These are phyloP conservation scores for Hydrangea macrophylla DNA, from an alignment of 148 eudicot species.

Conservation along the genomic window DNA sequence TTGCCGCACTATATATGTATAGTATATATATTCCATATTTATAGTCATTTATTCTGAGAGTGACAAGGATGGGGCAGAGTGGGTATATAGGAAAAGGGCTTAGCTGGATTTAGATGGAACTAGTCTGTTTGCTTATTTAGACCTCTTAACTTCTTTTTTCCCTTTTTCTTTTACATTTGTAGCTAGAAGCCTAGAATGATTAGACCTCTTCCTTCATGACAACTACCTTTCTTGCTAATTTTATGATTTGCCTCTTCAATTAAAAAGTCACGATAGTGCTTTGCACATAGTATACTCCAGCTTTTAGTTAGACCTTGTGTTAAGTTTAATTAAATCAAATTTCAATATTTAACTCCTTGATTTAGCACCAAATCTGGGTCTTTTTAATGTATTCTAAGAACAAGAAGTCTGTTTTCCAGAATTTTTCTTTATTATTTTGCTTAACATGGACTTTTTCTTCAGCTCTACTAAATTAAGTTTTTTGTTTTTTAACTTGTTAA, in stretches of 20 bases:
- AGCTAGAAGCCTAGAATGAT: neutral
- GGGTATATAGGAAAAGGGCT: neutral
- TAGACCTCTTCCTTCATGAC: neutral
- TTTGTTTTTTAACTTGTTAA: neutral
- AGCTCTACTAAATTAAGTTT: neutral
- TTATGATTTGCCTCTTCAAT: neutral
- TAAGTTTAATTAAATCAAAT: too few relatives aligned
- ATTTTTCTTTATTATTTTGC: neutral
- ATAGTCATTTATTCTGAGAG: too few relatives aligned
- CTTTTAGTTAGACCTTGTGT: neutral
- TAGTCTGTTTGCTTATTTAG: neutral
- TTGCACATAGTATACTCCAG: too few relatives aligned
- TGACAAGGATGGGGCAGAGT: too few relatives aligned
- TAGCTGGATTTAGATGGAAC: neutral
- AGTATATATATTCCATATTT: too few relatives aligned
- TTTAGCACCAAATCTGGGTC: constrained; percentile 2
- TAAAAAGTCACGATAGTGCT: neutral
- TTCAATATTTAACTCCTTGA: too few relatives aligned
- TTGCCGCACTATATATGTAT: too few relatives aligned
- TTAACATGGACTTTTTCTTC: neutral
- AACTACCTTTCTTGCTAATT: neutral
- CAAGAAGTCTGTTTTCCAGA: neutral
- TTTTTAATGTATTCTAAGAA: neutral
- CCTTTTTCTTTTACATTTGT: too few relatives aligned
- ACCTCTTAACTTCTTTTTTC: neutral